Conservation (phyloP, 495 filamentous ascomycete genomes). For the Podospora australis region DNA sequence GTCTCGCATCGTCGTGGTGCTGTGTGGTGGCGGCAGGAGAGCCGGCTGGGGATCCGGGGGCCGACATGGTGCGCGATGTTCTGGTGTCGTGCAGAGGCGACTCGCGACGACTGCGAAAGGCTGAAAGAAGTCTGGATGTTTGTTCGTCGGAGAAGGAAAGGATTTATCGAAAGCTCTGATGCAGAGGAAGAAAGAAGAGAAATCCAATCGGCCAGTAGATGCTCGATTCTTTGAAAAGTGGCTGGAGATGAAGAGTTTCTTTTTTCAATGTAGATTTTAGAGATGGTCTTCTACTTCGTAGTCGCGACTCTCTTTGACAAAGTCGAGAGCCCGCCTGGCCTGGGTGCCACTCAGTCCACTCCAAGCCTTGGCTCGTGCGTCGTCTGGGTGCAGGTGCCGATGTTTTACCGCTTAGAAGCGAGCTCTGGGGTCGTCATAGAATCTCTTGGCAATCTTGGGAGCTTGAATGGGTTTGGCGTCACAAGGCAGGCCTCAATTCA, state of each 20-base stretch:
- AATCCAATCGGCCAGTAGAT: not conserved
- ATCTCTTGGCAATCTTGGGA: too few relatives aligned
- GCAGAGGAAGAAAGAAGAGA: not conserved
- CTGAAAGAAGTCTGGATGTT: not conserved
- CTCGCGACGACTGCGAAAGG: not conserved
- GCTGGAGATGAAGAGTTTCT: too few relatives aligned
- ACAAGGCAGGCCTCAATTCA: not conserved
- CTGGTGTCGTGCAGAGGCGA: not conserved
- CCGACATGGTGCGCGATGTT: conserved; percentile 1
- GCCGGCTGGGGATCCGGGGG: conserved; percentile 23
- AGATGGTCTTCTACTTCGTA: too few relatives aligned
- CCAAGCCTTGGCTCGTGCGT: not conserved
- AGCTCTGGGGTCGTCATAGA: too few relatives aligned
- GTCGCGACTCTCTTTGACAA: not conserved
- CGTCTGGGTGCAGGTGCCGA: too few relatives aligned
- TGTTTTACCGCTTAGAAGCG: too few relatives aligned
- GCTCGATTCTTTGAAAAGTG: too few relatives aligned
- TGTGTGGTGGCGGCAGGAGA: conserved; percentile 15
- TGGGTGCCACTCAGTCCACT: not conserved
- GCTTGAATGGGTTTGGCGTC: not conserved
- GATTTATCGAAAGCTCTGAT: not conserved
- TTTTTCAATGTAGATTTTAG: too few relatives aligned
- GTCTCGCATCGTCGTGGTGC: conserved; percentile 14
- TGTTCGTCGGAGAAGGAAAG: too few relatives aligned
- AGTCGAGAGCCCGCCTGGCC: not conserved